Evolutionary conservation across 805 yeast genomes (phyloP).

Genomic region (Alloascoidea africana): DNA sequence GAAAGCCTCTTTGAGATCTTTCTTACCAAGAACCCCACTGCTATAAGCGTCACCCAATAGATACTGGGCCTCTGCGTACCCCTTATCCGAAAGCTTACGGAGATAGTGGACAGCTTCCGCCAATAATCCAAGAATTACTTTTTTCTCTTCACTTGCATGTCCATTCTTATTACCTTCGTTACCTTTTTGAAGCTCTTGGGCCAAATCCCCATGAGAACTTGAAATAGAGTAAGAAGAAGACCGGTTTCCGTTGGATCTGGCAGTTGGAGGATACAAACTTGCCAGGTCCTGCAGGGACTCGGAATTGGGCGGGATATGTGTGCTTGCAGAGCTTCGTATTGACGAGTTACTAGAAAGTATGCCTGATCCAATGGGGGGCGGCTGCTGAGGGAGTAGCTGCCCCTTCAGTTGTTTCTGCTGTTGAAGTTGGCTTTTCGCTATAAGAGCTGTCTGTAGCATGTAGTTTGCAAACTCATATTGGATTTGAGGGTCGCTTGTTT

Average conservation of each 20-base stretch:
- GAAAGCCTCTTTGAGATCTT: conserved; percentile 67
- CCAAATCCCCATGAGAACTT: background rate
- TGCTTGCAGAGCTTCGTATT: background rate
- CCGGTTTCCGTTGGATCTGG: background rate
- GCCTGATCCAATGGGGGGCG: background rate
- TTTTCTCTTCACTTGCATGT: conserved; percentile 13
- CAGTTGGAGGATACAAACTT: background rate
- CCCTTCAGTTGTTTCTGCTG: background rate
- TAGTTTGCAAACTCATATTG: conserved; percentile 85
- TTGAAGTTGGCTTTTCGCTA: background rate
- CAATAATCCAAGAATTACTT: conserved; percentile 38
- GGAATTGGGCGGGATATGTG: background rate
- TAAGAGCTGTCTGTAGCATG: conserved; percentile 69
- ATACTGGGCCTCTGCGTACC: conserved; percentile 84
- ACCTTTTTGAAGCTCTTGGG: background rate
- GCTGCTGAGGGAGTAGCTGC: background rate
- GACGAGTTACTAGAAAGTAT: background rate
- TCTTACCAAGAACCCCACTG: conserved; percentile 67
- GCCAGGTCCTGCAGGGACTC: background rate
- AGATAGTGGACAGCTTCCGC: conserved; percentile 67
- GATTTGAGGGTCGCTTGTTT: conserved; percentile 73
- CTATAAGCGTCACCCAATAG: conserved; percentile 81
- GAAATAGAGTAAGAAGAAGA: background rate
- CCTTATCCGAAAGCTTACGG: conserved; percentile 58
- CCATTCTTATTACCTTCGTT: background rate